phyloP scores from a whole-genome alignment of 345 rosid genomes.

The Aquilaria yunnanensis region DNA sequence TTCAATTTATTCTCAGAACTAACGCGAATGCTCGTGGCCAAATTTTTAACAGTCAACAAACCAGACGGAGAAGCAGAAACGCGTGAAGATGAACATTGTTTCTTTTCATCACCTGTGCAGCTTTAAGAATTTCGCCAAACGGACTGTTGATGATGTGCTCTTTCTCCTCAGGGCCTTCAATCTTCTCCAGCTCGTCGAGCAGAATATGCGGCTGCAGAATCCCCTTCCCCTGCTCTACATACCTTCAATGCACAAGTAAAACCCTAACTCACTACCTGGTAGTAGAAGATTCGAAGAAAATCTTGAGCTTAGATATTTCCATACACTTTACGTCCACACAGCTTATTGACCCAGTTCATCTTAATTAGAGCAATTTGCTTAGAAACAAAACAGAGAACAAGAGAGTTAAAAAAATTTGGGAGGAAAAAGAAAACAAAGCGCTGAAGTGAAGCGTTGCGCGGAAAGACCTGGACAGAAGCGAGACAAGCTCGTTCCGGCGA shows the following conservation, averaged over 20 bases:
- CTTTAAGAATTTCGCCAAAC: slow-evolving; percentile 65
- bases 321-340: too few species aligned
- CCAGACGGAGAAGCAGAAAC: not conserved
- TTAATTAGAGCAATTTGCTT: slow-evolving; percentile 3
- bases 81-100: not conserved
- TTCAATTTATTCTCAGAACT: not conserved
- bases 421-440: not conserved
- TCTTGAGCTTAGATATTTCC: too few species aligned
- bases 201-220: slow-evolving; percentile 82
- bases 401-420: not conserved
- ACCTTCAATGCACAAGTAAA: slow-evolving; percentile 37
- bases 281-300: not conserved
- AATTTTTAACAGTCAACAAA: not conserved
- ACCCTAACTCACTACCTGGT: not conserved
- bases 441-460: not conserved
- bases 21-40: not conserved
- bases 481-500: slow-evolving; percentile 86
- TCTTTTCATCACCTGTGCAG: slow-evolving; percentile 52
- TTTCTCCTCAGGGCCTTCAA: slow-evolving; percentile 46
- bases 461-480: slow-evolving; percentile 84
- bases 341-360: not conserved
- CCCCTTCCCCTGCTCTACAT: slow-evolving; percentile 89
- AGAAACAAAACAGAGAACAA: slow-evolving; percentile 9
- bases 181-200: slow-evolving; percentile 71
- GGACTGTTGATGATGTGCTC: slow-evolving; percentile 53